These are phyloP conservation scores for Ophiostoma tasmaniense DNA, from an alignment of 2,329 filamentous ascomycete genomes.

Conservation along the genomic window DNA sequence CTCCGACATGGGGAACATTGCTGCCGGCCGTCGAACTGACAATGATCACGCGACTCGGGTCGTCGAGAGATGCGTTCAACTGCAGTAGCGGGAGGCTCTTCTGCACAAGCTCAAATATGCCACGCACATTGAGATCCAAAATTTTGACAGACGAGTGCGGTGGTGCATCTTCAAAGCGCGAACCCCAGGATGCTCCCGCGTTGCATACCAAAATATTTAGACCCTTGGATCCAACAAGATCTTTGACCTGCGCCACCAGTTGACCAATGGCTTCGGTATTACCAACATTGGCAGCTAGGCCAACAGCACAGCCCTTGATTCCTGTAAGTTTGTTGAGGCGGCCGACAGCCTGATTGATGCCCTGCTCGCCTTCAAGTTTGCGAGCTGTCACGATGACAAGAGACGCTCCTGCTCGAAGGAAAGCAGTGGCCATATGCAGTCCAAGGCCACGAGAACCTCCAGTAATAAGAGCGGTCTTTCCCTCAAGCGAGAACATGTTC, in stretches of 20 bases:
- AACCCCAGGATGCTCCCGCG: neutral
- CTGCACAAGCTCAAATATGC: slow-evolving; percentile 60
- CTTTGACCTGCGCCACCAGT: neutral
- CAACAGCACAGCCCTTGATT: slow-evolving; percentile 37
- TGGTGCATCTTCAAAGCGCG: neutral
- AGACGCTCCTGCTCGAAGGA: slow-evolving; percentile 61
- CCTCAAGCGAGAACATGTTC: neutral
- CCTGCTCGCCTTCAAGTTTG: slow-evolving; percentile 54
- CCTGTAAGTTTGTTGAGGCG: slow-evolving; percentile 56
- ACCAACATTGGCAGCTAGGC: neutral
- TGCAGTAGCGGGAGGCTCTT: slow-evolving; percentile 31
- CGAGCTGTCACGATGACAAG: slow-evolving; percentile 67
- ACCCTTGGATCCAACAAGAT: neutral
- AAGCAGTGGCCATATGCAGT: slow-evolving; percentile 55
- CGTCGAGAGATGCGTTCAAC: slow-evolving; percentile 30
- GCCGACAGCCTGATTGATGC: slow-evolving; percentile 54
- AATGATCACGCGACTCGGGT: slow-evolving; percentile 56
- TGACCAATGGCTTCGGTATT: neutral
- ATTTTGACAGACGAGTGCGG: slow-evolving; percentile 43
- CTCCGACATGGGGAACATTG: slow-evolving; percentile 50
- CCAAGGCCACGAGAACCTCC: slow-evolving; percentile 47
- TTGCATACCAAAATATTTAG: neutral
- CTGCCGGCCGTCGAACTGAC: slow-evolving; percentile 60
- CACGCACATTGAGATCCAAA: slow-evolving; percentile 62
- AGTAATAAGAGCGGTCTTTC: slow-evolving; percentile 23